Conservation (phyloP, 1,139 yeast species). For the Yamadazyma spencermartinsiae region DNA sequence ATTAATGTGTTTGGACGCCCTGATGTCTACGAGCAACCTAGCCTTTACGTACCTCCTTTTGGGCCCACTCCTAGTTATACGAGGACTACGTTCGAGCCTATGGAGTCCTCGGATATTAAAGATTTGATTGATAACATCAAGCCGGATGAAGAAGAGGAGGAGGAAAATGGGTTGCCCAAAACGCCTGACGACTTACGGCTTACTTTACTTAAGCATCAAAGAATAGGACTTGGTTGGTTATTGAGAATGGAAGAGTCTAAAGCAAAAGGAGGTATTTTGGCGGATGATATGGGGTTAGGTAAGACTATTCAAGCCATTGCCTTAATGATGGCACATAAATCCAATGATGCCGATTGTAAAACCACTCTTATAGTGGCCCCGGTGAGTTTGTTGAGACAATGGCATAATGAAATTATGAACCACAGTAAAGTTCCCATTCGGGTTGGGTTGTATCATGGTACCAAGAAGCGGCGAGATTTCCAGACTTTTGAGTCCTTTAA, state of each 20-base stretch:
- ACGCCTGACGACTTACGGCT: constrained; percentile 74
- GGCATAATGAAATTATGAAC: constrained; percentile 74
- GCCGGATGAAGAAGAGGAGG: constrained; percentile 53
- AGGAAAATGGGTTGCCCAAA: constrained; percentile 43
- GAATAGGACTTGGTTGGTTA: constrained; percentile 84
- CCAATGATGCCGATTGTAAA: constrained; percentile 35
- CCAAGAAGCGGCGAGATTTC: constrained; percentile 35
- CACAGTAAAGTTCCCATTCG: constrained; percentile 54
- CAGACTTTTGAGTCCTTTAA: constrained; percentile 30
- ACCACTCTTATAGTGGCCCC: constrained; percentile 84
- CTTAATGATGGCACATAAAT: constrained; percentile 57
- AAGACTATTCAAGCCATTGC: constrained; percentile 85
- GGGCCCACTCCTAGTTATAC: background rate
- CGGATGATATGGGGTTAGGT: constrained; percentile 96
- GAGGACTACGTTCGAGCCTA: background rate
- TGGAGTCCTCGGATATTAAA: constrained; percentile 8
- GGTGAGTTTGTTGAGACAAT: constrained; percentile 77
- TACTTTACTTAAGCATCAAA: constrained; percentile 76
- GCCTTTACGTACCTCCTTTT: background rate
- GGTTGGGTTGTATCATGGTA: constrained; percentile 65
- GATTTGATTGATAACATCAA: constrained; percentile 62
- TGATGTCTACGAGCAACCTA: background rate
- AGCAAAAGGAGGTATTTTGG: constrained; percentile 75
- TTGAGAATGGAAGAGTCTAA: constrained; percentile 59
- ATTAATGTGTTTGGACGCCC: too few species aligned